Evolutionary conservation across 352 stramenopile species (phyloP).

Genomic region (Phytophthora palmivora): DNA sequence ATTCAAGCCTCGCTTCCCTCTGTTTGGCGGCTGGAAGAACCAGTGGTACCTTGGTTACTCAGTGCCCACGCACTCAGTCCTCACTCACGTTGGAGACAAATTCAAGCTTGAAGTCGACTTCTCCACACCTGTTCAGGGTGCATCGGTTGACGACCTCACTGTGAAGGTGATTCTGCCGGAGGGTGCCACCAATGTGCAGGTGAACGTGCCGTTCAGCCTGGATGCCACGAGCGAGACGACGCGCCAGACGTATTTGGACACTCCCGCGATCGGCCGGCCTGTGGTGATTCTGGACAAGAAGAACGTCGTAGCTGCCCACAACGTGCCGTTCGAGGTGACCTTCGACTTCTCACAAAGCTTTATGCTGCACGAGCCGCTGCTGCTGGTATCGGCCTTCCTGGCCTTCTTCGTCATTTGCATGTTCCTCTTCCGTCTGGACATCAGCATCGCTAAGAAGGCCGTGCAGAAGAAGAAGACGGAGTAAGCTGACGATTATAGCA

Average conservation of each 20-base stretch:
- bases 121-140: slow-evolving; percentile 80
- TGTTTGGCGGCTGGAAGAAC: slow-evolving; percentile 91
- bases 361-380: slow-evolving; percentile 88
- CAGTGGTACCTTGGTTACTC: slow-evolving; percentile 92
- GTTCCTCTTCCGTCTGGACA: slow-evolving; percentile 83
- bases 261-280: slow-evolving; percentile 73
- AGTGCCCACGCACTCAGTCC: slow-evolving; percentile 81
- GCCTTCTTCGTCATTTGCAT: slow-evolving; percentile 89
- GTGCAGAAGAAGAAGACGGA: slow-evolving; percentile 73
- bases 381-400: slow-evolving; percentile 87
- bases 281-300: slow-evolving; percentile 86
- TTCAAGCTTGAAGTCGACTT: slow-evolving; percentile 91
- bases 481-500: slow-evolving; percentile 50
- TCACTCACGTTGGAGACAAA: slow-evolving; percentile 63
- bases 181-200: slow-evolving; percentile 79
- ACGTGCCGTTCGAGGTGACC: slow-evolving; percentile 86
- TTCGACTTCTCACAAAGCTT: slow-evolving; percentile 85
- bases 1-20: slow-evolving; percentile 86
- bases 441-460: slow-evolving; percentile 68
- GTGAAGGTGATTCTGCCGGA: slow-evolving; percentile 91
- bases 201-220: slow-evolving; percentile 78
- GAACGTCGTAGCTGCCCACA: slow-evolving; percentile 87
- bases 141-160: slow-evolving; percentile 84
- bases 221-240: slow-evolving; percentile 61
- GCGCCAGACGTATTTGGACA: slow-evolving; percentile 89